A percentile compares a stretch with the other conserved stretches of the same genome.
Conservation (phyloP, 2,329 filamentous ascomycete genomes). For the Xylariales sp. region DNA sequence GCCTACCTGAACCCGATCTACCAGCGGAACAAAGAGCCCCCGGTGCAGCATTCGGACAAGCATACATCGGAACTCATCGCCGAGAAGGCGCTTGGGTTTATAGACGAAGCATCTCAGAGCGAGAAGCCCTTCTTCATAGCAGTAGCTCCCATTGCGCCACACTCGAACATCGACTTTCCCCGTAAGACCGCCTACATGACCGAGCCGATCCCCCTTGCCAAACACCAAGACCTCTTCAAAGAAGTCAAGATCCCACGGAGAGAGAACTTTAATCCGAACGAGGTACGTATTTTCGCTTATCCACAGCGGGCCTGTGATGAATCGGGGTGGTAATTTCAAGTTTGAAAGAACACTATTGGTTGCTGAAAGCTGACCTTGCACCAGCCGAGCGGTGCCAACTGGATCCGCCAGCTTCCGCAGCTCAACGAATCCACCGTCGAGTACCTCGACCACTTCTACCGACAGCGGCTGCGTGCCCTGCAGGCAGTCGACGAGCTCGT, state of each 20-base stretch:
- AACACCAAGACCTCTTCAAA: slow-evolving; percentile 58
- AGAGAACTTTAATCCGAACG: slow-evolving; percentile 60
- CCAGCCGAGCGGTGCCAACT: slow-evolving; percentile 38
- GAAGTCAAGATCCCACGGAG: slow-evolving; percentile 58
- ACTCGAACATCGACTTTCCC: slow-evolving; percentile 31
- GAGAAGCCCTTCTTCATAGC: slow-evolving; percentile 55
- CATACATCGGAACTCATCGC: slow-evolving; percentile 52
- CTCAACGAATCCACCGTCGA: slow-evolving; percentile 24
- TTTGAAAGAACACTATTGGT: too few relatives aligned
- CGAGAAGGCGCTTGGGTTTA: slow-evolving; percentile 46
- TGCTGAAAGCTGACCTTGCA: too few relatives aligned
- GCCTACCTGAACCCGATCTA: slow-evolving; percentile 58
- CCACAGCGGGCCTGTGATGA: too few relatives aligned
- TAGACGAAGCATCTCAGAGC: slow-evolving; percentile 20
- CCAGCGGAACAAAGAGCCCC: slow-evolving; percentile 49
- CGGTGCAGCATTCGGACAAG: slow-evolving; percentile 49
- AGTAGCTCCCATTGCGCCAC: slow-evolving; percentile 56
- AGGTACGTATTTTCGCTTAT: too few relatives aligned
- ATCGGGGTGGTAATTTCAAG: too few relatives aligned
- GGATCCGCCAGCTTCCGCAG: slow-evolving; percentile 34
- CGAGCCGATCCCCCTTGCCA: slow-evolving; percentile 50
- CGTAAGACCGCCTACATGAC: slow-evolving; percentile 31
- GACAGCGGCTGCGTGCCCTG: slow-evolving; percentile 34
- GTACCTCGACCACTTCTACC: slow-evolving; percentile 34
- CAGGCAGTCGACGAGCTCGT: slow-evolving; percentile 43